A percentile compares a stretch with the other conserved stretches of the same genome.
Evolutionary conservation across 2,329 filamentous ascomycete genomes (phyloP).

Genomic region (Hymenoscyphus fraxineus): DNA sequence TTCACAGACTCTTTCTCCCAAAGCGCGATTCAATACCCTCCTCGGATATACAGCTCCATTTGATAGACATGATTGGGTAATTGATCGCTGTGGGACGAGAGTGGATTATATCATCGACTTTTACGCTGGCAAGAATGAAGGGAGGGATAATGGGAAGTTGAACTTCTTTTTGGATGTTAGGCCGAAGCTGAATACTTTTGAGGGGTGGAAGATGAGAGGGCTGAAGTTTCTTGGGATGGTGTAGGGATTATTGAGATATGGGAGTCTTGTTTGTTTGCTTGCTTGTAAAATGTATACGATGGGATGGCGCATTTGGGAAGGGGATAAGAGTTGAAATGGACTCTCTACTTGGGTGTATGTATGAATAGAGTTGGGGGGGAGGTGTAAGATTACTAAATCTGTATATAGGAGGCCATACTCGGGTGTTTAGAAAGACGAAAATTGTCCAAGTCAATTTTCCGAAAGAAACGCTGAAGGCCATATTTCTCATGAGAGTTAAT

Average conservation of each 20-base stretch:
- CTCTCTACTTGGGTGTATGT: slow-evolving; percentile 3
- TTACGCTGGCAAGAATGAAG: slow-evolving; percentile 65
- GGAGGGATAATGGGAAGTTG: slow-evolving; percentile 40
- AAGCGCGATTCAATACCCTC: slow-evolving; percentile 75
- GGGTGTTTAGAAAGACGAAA: neutral
- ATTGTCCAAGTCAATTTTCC: neutral
- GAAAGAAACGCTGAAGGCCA: neutral
- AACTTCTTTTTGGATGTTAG: slow-evolving; percentile 67
- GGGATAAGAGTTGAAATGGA: neutral
- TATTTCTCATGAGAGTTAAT: no score
- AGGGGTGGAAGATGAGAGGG: slow-evolving; percentile 64
- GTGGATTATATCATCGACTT: slow-evolving; percentile 98
- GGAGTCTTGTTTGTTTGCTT: slow-evolving; percentile 2
- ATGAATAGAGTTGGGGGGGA: neutral
- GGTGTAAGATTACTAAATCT: slow-evolving; percentile 7
- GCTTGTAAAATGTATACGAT: neutral
- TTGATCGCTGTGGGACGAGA: slow-evolving; percentile 81
- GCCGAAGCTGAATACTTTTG: slow-evolving; percentile 65
- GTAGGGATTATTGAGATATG: slow-evolving; percentile 30
- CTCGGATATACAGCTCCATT: slow-evolving; percentile 91
- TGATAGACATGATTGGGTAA: slow-evolving; percentile 95
- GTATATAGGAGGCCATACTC: slow-evolving; percentile 2
- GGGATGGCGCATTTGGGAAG: neutral
- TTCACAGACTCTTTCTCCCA: slow-evolving; percentile 68
- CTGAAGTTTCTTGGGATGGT: slow-evolving; percentile 48